Evolutionary conservation across 352 stramenopile species (phyloP), one percentile per base, ranked within the genome.

Genomic region (Phytopythium boreale): DNA sequence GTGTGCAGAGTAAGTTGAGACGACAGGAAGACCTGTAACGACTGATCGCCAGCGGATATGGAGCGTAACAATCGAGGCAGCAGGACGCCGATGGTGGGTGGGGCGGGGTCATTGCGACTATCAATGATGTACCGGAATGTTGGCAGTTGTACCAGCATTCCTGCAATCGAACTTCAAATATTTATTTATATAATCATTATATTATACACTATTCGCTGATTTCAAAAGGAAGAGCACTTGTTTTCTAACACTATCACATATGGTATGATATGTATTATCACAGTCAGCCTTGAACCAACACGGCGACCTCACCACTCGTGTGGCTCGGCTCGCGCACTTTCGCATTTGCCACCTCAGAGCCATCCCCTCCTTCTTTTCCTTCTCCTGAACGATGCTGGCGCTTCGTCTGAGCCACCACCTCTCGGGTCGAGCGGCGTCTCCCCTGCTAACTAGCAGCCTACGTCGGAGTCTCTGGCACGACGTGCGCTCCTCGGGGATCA

Each of bases 381-480:
- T 8, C 17, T 20, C 17, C 5, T 20, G 41, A 20, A 8, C n/a
- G n/a, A 53, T 53, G 46, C n/a, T 41, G 1, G 50, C 50, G 29
- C 26, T 57, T 19, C 50, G 29, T 26, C 19, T 39, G 26, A 24
- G 14, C 26, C 50, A 26, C 27, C 50, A 57, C 26, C 26, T 57
- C 29, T 24, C 26, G 9, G 3, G 6, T 4, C 46, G n/a, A 11
- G n/a, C 41, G 41, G 1, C 12, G 15, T 4, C 41, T 22, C 41
- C 19, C 17, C 19, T 47, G 14, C 7, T 47, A 22, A 6, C 41
- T 2, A 47, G 3, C 41, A 9, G 15, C 19, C 41, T 47, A 2
- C 41, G 41, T 31, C 46, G 46, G 6, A 53, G 24, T 19, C 17
- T 57, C 29, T 57, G 50, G 50, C 10, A 57, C 50, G 27, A 57